Evolutionary conservation across 2,329 filamentous ascomycete genomes (phyloP).

Genomic region (Xylaria sp.): DNA sequence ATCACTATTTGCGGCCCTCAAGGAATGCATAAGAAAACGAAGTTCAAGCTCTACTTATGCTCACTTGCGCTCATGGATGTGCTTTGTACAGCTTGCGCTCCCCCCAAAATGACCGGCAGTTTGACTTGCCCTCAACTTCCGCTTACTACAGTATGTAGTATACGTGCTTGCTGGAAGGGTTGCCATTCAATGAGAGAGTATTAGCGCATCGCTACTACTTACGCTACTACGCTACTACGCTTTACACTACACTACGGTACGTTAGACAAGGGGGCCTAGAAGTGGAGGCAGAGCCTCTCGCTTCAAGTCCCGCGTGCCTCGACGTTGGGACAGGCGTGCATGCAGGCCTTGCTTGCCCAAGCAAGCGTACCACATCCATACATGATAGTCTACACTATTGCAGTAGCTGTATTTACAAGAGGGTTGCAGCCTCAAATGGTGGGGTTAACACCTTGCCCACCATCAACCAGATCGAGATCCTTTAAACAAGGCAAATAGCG

Average conservation of each 20-base stretch:
- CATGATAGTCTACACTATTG: background rate
- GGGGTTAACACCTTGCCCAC: slow-evolving; percentile 6
- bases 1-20: background rate
- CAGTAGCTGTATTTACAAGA: slow-evolving; percentile 8
- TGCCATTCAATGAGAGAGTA: background rate
- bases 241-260: background rate
- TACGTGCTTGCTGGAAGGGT: background rate
- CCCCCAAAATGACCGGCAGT: background rate
- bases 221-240: no score
- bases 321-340: slow-evolving; percentile 9
- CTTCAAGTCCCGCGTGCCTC: slow-evolving; percentile 11
- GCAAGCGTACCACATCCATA: background rate
- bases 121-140: background rate
- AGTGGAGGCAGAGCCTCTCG: slow-evolving; percentile 28
- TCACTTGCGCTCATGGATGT: background rate
- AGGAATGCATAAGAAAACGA: background rate
- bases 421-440: slow-evolving; percentile 16
- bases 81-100: background rate
- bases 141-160: no score
- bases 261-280: background rate
- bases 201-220: no score
- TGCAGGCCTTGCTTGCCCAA: slow-evolving; percentile 7
- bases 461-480: slow-evolving; percentile 19
- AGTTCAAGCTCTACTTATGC: background rate
- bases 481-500: background rate